phyloP scores from a whole-genome alignment of 495 filamentous ascomycete species.

The Penicillium flavigenum region DNA sequence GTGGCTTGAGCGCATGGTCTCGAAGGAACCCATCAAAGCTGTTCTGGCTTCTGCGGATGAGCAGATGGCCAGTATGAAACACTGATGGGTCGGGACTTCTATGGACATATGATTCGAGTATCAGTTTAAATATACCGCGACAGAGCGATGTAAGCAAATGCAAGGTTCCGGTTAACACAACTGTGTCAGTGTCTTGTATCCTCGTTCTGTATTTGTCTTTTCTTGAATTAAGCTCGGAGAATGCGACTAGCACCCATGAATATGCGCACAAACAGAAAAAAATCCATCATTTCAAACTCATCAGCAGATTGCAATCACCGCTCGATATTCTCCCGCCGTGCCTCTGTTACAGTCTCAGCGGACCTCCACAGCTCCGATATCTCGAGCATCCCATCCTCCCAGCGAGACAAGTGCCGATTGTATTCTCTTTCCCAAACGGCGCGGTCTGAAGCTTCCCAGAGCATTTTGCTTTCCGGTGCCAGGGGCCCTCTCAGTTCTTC shows the following conservation, averaged over 20 bases:
- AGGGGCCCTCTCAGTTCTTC: constrained; percentile 37
- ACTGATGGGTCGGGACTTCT: background rate
- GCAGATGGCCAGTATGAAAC: constrained; percentile 1
- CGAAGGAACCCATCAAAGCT: background rate
- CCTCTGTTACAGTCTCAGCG: constrained; percentile 15
- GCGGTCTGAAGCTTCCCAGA: constrained; percentile 40
- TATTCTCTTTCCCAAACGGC: constrained; percentile 41
- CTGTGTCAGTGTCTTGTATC: background rate
- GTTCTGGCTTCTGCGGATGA: background rate
- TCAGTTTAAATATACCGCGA: too few relatives aligned
- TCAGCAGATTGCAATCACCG: constrained; percentile 29
- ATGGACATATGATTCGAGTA: background rate
- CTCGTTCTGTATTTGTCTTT: background rate
- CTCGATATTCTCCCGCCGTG: constrained; percentile 21
- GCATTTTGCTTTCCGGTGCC: constrained; percentile 31
- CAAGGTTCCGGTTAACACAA: background rate
- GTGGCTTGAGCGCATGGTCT: constrained; percentile 19
- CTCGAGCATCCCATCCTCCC: constrained; percentile 39
- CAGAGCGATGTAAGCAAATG: background rate
- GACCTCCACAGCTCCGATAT: constrained; percentile 46
- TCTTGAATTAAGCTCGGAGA: background rate
- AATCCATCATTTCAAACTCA: constrained; percentile 38
- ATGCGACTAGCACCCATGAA: constrained; percentile 29
- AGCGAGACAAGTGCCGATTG: constrained; percentile 37
- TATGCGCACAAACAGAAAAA: constrained; percentile 30